Base-by-base conservation (phyloP, 805 yeast genomes). In the Metschnikowia gelsemii region DNA sequence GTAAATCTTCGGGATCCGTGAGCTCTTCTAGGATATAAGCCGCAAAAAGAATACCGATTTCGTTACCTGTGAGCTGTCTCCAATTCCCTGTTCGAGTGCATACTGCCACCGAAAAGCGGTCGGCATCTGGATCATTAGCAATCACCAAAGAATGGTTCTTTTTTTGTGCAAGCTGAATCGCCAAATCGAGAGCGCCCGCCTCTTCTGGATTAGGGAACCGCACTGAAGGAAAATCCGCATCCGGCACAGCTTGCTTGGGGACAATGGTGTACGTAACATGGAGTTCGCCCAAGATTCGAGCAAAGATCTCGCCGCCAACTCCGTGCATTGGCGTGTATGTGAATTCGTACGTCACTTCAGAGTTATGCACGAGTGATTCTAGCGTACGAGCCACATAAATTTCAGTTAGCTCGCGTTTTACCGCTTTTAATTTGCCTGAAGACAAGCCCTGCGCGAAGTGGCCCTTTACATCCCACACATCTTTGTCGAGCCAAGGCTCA, bases 51-150 rank as follows among this genome's bases (percentile, higher is more conserved):
- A 78, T 77, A 0, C 98, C 99, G 35, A 91, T 74, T 59, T 91
- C 96, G 61, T 91, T 90, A 2, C 99, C 99, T 0, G 90, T 82
- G 38, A 91, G 64, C 61, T 90, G 97, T 42, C 62, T 66, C 95
- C 96, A 90, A 12, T 55, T 44, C 11, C 70, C 71, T 2, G 50
- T 38, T 2, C 47, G 52, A 4, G 51, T 55, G 49, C 76, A 79
- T 14, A 85, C 75, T 0, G 96, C 96, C 8, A 78, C 84, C 6
- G 93, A 82, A 57, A 91, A 91, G 45, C 99, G 71, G 61, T 91
- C 99, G 0, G 98, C 99, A 63, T 91, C 99, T 0, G 99, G 99
- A 57, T 91, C 99, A 61, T 84, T 91, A 1, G 96, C 96, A 2
- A 91, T 54, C 2, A 91, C 91, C 22, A 88, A 58, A 2, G 65